A percentile compares a stretch with the other conserved stretches of the same genome.
These are phyloP conservation scores for Leccinum boreale DNA, from an alignment of 768 basidiomycete species.

Conservation along the genomic window DNA sequence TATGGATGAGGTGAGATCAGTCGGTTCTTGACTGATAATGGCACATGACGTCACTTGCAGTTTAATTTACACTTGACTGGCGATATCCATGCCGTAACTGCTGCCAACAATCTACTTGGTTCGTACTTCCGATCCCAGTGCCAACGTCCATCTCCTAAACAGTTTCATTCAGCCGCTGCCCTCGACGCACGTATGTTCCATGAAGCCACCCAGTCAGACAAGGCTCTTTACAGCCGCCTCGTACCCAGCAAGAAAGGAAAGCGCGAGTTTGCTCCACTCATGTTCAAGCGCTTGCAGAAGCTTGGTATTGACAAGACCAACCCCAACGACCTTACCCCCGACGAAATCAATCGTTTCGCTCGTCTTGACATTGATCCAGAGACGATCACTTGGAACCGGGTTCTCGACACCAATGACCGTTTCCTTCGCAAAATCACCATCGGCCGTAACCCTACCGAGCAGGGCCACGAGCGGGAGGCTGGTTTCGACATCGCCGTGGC, in stretches of 20 bases:
- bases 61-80: conserved; percentile 97
- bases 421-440: conserved; percentile 93
- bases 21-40: neutral
- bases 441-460: conserved; percentile 86
- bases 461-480: conserved; percentile 83
- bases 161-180: conserved; percentile 69
- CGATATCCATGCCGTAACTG: conserved; percentile 96
- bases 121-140: conserved; percentile 10
- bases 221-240: conserved; percentile 89
- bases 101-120: conserved; percentile 96
- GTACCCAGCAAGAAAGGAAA: conserved; percentile 93
- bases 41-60: conserved; percentile 34
- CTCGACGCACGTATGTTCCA: conserved; percentile 98
- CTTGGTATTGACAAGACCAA: conserved; percentile 93
- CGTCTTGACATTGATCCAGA: conserved; percentile 87
- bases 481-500: conserved; percentile 98
- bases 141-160: conserved; percentile 2
- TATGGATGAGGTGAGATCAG: conserved; percentile 81
- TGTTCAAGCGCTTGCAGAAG: conserved; percentile 94
- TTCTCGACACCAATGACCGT: conserved; percentile 94
- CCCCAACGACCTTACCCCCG: conserved; percentile 87
- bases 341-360: conserved; percentile 87
- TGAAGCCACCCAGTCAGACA: conserved; percentile 92
- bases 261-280: conserved; percentile 91
- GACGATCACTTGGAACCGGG: conserved; percentile 98